A percentile compares a stretch with the other conserved stretches of the same genome.
These are phyloP conservation scores for Paramecium caudatum DNA, from an alignment of 73 alveolate genomes.

Conservation along the genomic window DNA sequence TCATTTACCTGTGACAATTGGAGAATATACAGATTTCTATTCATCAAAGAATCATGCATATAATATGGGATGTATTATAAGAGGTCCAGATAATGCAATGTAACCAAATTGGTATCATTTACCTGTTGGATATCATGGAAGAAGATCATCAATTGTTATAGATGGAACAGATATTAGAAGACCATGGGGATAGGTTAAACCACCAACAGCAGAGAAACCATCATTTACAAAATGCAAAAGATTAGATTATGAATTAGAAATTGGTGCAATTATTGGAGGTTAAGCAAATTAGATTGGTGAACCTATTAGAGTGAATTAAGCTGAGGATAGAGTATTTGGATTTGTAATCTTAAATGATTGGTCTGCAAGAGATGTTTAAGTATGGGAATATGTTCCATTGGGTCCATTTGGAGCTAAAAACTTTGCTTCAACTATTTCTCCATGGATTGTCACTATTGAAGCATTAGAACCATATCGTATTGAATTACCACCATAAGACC, in stretches of 20 bases:
- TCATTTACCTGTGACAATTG: constrained; percentile 90
- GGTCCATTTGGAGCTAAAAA: constrained; percentile 96
- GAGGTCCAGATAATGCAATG: constrained; percentile 95
- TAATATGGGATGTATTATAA: constrained; percentile 93
- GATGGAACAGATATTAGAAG: constrained; percentile 84
- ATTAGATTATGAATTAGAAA: constrained; percentile 95
- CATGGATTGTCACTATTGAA: constrained; percentile 94
- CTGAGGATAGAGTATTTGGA: constrained; percentile 90
- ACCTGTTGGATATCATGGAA: constrained; percentile 99
- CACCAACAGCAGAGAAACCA: constrained; percentile 89
- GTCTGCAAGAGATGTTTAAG: constrained; percentile 97
- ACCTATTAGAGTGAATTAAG: constrained; percentile 82
- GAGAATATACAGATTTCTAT: constrained; percentile 98
- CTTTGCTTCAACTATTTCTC: constrained; percentile 91
- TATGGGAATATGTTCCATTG: constrained; percentile 94
- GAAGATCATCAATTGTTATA: constrained; percentile 93
- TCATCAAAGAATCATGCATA: constrained; percentile 96
- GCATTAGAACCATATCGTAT: constrained; percentile 94
- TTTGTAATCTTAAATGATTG: constrained; percentile 94
- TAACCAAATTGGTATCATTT: constrained; percentile 96
- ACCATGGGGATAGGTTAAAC: constrained; percentile 88
- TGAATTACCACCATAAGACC: constrained; percentile 88
- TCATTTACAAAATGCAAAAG: constrained; percentile 91
- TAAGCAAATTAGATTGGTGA: constrained; percentile 79
- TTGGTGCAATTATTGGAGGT: constrained; percentile 95